Base-by-base conservation (phyloP, 176 grass and related monocot genomes). In the Phragmites australis region DNA sequence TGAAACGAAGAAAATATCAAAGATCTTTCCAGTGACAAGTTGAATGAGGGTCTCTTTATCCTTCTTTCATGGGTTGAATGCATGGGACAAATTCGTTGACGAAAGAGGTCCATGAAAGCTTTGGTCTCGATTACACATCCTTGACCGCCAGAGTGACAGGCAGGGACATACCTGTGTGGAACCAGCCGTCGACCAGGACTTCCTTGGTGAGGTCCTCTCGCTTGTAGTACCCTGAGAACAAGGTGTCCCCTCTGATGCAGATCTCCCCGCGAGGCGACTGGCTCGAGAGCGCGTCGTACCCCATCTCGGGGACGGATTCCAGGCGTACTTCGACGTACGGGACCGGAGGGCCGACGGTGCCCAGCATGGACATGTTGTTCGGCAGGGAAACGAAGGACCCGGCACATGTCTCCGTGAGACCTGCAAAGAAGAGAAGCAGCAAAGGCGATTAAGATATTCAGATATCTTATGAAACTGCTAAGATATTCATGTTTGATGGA, bases 221-320 rank as follows among this genome's bases (percentile, higher is more conserved):
- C 23, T 99, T 95, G 82, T 93, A 88, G 84, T 99, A 99, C n/a
- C 92, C 96, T 22, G 96, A 91, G 84, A 99, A 99, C 47, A 99
- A 60, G 75, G 85, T 93, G 76, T 89, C 81, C 57, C 96, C 92
- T 70, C 78, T 90, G 71, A 99, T 86, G 70, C 92, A 99, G 43
- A 99, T 85, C 88, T 99, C 96, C 19, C 96, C 96, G 52, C 92
- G 92, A 72, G 96, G 92, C 9, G 19, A 80, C 21, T 90, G 75
- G 18, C 81, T 82, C 41, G 88, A 83, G 19, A 95, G 77, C 11
- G 96, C 90, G 66, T 99, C 88, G 17, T 99, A 99, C 8, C 82
- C 81, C 92, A 99, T 99, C 81, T 99, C 96, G 16, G 92, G 92
- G 79, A 99, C 96, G 18, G 92, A 99, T 22, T 93, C 92, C 21